Evolutionary conservation across 208 protist genomes (phyloP).

Genomic region (Trypanosoma scelopori): DNA sequence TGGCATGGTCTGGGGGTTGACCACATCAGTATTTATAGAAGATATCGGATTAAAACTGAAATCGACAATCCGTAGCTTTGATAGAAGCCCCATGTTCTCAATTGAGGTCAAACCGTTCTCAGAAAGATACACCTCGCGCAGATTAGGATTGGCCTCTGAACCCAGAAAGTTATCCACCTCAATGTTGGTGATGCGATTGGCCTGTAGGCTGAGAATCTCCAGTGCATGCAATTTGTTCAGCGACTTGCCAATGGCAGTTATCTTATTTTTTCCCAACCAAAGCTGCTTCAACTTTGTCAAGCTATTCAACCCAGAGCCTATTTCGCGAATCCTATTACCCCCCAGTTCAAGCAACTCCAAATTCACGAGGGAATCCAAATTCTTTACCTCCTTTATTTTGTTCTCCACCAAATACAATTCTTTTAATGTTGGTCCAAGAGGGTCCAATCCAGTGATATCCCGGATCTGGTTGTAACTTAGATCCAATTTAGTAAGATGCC

Average conservation of each 20-base stretch:
- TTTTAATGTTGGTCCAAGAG: conserved; percentile 66
- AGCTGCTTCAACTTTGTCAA: conserved; percentile 73
- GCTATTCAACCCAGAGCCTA: conserved; percentile 65
- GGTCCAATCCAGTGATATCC: conserved; percentile 69
- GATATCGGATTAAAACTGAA: conserved; percentile 86
- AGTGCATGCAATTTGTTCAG: conserved; percentile 59
- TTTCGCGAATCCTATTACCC: conserved; percentile 83
- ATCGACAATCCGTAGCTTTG: conserved; percentile 59
- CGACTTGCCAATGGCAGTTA: conserved; percentile 57
- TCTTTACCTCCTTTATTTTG: conserved; percentile 88
- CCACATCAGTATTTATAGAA: conserved; percentile 55
- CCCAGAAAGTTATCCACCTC: conserved; percentile 57
- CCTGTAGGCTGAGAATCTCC: conserved; percentile 78
- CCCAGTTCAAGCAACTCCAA: conserved; percentile 89
- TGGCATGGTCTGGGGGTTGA: conserved; percentile 73
- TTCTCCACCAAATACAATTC: conserved; percentile 92
- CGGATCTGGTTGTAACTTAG: conserved; percentile 91
- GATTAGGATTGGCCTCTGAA: conserved; percentile 45
- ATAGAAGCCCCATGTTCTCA: conserved; percentile 45
- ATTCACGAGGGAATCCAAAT: conserved; percentile 74
- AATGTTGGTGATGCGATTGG: conserved; percentile 82
- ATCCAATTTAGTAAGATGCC: conserved; percentile 74
- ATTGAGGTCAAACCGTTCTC: conserved; percentile 82
- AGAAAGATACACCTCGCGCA: conserved; percentile 81
- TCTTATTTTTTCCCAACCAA: conserved; percentile 94